A percentile compares a stretch with the other conserved stretches of the same genome.
phyloP scores from a whole-genome alignment of 2,329 filamentous ascomycete genomes.

The Dryadomyces quercivorus region DNA sequence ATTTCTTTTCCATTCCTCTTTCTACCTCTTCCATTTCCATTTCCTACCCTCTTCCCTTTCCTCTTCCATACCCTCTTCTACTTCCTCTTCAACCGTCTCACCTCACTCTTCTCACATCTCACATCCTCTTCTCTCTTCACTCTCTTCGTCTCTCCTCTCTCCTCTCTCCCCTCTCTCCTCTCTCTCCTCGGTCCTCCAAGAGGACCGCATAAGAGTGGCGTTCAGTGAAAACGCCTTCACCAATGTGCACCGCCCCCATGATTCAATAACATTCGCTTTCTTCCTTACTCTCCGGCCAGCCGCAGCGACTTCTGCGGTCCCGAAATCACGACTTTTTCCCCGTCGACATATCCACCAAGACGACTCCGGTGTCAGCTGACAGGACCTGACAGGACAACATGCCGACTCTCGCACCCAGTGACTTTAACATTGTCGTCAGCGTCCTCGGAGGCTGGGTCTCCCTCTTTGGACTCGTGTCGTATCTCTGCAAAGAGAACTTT shows the following conservation, averaged over 20 bases:
- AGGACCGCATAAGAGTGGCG: slow-evolving; percentile 6
- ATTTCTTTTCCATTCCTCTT: no score
- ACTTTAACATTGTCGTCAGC: slow-evolving; percentile 78
- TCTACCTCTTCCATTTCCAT: no score
- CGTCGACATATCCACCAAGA: background rate
- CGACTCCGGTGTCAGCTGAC: background rate
- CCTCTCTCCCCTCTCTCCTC: background rate
- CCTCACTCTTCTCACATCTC: background rate
- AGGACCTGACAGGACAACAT: slow-evolving; percentile 17
- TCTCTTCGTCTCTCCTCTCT: background rate
- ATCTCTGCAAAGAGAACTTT: slow-evolving; percentile 77
- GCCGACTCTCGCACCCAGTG: slow-evolving; percentile 34
- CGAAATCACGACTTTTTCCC: background rate
- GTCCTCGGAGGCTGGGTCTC: slow-evolving; percentile 79
- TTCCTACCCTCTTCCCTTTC: no score
- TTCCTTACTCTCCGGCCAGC: background rate
- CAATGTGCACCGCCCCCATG: slow-evolving; percentile 17
- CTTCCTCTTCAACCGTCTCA: no score
- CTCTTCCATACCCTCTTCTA: no score
- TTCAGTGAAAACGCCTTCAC: slow-evolving; percentile 1
- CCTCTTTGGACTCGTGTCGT: slow-evolving; percentile 82
- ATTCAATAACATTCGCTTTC: slow-evolving; percentile 30
- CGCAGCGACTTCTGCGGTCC: background rate
- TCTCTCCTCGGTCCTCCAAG: background rate
- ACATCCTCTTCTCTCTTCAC: background rate